Conservation (phyloP, 306 rosid genomes). For the Senna tora region DNA sequence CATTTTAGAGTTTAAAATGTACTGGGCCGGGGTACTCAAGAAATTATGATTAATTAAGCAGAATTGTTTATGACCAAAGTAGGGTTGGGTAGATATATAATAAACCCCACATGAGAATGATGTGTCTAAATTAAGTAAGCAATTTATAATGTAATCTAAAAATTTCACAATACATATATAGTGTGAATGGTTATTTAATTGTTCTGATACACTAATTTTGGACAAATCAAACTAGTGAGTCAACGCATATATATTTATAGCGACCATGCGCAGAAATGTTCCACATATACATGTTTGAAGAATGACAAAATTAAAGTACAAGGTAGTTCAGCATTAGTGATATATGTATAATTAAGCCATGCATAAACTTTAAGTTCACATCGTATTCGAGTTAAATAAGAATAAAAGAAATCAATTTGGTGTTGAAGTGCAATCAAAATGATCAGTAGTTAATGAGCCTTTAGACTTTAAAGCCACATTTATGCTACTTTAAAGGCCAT, state of each 20-base stretch:
- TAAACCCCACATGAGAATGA: not conserved
- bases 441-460: no score
- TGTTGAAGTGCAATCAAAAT: no score
- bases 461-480: not conserved
- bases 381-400: no score
- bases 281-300: not conserved
- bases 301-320: not conserved
- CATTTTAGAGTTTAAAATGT: not conserved
- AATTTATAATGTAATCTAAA: not conserved
- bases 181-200: not conserved
- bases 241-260: no score
- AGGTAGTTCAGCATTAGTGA: not conserved
- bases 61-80: not conserved
- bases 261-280: not conserved
- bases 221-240: not conserved
- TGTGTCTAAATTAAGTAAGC: not conserved
- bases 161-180: not conserved
- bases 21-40: not conserved
- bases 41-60: not conserved
- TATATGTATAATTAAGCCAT: no score
- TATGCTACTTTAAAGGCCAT: not conserved
- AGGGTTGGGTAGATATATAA: not conserved
- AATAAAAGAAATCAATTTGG: no score
- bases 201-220: no score
- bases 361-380: no score